Conservation (phyloP, 1,284 basidiomycete genomes). For the Rhizoctonia solani region DNA sequence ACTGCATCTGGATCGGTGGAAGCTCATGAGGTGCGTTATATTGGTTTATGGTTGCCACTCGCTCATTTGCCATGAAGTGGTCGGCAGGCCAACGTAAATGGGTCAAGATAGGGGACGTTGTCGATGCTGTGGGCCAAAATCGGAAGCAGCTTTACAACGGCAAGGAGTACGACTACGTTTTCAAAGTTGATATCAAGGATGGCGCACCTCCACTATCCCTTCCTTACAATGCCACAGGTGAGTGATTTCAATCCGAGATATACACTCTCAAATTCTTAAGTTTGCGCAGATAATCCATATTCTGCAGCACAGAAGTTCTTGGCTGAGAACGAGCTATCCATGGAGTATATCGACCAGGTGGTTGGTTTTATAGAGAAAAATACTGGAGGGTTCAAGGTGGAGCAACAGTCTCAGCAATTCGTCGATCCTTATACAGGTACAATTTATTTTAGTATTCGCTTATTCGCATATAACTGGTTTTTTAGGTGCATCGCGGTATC, state of each 20-base stretch:
- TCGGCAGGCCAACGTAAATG: slow-evolving; percentile 64
- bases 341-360: slow-evolving; percentile 86
- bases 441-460: neutral
- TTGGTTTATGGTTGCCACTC: neutral
- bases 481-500: slow-evolving; percentile 65
- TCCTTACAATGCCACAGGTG: slow-evolving; percentile 88
- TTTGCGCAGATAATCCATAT: slow-evolving; percentile 82
- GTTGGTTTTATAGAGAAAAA: slow-evolving; percentile 95
- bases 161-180: slow-evolving; percentile 97
- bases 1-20: slow-evolving; percentile 74
- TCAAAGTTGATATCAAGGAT: slow-evolving; percentile 95
- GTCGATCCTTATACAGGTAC: slow-evolving; percentile 91
- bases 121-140: slow-evolving; percentile 87
- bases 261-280: neutral
- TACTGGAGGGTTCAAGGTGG: slow-evolving; percentile 57
- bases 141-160: slow-evolving; percentile 89
- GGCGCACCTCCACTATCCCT: slow-evolving; percentile 92
- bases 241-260: slow-evolving; percentile 39
- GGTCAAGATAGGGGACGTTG: slow-evolving; percentile 95
- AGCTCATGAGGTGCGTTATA: slow-evolving; percentile 73
- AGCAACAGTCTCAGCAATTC: slow-evolving; percentile 60
- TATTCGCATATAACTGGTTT: slow-evolving; percentile 12
- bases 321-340: slow-evolving; percentile 79
- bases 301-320: slow-evolving; percentile 89
- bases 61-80: slow-evolving; percentile 61